A percentile compares a stretch with the other conserved stretches of the same genome.
Evolutionary conservation across 2,329 filamentous ascomycete species (phyloP).

Genomic region (Neurospora crassa): DNA sequence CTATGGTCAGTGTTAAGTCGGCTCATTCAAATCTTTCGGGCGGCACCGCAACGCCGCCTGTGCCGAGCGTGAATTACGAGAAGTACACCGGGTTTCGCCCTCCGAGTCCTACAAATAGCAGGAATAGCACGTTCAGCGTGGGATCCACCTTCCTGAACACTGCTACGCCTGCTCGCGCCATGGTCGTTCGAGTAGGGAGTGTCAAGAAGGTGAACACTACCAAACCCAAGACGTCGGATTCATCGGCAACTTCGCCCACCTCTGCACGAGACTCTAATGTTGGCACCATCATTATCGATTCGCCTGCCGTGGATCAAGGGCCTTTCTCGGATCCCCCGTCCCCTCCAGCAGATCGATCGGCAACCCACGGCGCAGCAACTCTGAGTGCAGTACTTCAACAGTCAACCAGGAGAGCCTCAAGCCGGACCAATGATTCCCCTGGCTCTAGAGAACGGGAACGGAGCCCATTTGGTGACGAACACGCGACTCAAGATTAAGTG

Average conservation of each 20-base stretch:
- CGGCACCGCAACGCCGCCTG: slow-evolving; percentile 52
- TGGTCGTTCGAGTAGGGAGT: slow-evolving; percentile 50
- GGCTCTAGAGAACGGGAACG: slow-evolving; percentile 21
- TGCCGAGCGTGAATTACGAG: slow-evolving; percentile 60
- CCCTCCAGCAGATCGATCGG: slow-evolving; percentile 8
- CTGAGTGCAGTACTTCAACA: slow-evolving; percentile 49
- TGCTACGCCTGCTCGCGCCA: slow-evolving; percentile 46
- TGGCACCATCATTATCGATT: slow-evolving; percentile 40
- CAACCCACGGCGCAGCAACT: slow-evolving; percentile 31
- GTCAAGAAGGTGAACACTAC: slow-evolving; percentile 35
- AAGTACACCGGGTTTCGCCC: slow-evolving; percentile 42
- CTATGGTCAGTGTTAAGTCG: slow-evolving; percentile 85
- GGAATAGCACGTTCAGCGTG: slow-evolving; percentile 53
- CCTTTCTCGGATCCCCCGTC: slow-evolving; percentile 50
- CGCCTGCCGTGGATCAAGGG: slow-evolving; percentile 41
- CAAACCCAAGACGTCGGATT: slow-evolving; percentile 17
- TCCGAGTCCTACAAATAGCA: slow-evolving; percentile 42
- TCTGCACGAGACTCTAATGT: slow-evolving; percentile 31
- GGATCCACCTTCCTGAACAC: slow-evolving; percentile 61
- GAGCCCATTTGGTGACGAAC: slow-evolving; percentile 50
- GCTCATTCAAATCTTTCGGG: slow-evolving; percentile 43
- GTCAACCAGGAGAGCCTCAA: slow-evolving; percentile 32
- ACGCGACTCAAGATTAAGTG: slow-evolving; percentile 41
- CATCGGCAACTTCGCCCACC: slow-evolving; percentile 14
- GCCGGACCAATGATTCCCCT: slow-evolving; percentile 23